Percentiles rank a stretch among this genome's conserved stretches.
These are phyloP conservation scores for Penicillium simplicissimum DNA, from an alignment of 495 filamentous ascomycete genomes.

Conservation along the genomic window DNA sequence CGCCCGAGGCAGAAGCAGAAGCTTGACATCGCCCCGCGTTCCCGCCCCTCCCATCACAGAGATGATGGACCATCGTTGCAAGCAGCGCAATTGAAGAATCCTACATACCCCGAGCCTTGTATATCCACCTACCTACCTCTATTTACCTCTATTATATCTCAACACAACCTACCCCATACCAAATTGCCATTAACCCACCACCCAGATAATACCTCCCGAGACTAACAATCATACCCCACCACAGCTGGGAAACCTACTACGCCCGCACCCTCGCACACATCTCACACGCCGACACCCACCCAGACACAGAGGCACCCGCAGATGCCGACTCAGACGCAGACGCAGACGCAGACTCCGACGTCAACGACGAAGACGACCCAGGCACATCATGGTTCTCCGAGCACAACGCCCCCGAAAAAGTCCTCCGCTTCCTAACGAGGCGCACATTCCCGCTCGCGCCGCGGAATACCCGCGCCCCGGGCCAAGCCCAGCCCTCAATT, in stretches of 20 bases:
- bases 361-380: conserved; percentile 47
- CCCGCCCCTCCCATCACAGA: conserved; percentile 21
- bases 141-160: too few relatives aligned
- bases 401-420: conserved; percentile 51
- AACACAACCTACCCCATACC: not conserved
- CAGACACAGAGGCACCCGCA: conserved; percentile 5
- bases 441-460: conserved; percentile 39
- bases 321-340: conserved; percentile 19
- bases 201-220: not conserved
- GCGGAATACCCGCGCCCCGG: conserved; percentile 23
- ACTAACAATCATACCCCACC: conserved; percentile 5
- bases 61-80: not conserved
- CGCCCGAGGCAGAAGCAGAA: not conserved
- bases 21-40: conserved; percentile 14
- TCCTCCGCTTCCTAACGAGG: conserved; percentile 44
- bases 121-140: too few relatives aligned
- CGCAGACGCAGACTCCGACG: conserved; percentile 9
- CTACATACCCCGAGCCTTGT: too few relatives aligned
- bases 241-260: conserved; percentile 51
- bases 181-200: not conserved
- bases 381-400: conserved; percentile 57
- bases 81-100: not conserved
- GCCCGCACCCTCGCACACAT: conserved; percentile 45
- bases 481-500: conserved; percentile 44
- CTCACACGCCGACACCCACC: conserved; percentile 20